Conservation (phyloP, 495 filamentous ascomycete genomes). For the Echria macrotheca region DNA sequence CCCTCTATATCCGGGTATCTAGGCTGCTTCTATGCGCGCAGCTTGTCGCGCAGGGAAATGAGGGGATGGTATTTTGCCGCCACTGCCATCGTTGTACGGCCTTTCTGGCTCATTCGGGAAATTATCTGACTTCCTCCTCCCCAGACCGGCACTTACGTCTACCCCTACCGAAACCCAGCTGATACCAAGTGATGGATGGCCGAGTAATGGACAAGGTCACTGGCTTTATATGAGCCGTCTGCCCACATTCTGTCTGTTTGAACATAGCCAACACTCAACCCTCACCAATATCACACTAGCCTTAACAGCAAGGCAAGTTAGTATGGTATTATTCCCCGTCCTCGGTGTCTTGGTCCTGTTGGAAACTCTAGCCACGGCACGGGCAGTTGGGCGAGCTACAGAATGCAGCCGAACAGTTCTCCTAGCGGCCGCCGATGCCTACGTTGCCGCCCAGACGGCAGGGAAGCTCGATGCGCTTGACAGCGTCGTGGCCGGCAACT, state of each 20-base stretch:
- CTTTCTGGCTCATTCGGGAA: conserved; percentile 9
- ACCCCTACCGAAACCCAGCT: neutral
- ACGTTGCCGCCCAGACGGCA: conserved; percentile 36
- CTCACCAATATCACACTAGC: no score
- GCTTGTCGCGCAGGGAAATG: neutral
- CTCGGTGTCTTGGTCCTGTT: neutral
- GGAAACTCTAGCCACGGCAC: neutral
- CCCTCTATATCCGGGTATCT: neutral
- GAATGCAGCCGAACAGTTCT: conserved; percentile 17
- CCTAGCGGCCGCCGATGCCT: conserved; percentile 37
- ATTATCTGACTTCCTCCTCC: neutral
- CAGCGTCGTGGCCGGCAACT: conserved; percentile 10
- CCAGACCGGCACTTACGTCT: conserved; percentile 9
- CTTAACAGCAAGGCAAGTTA: no score
- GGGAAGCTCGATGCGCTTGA: conserved; percentile 22
- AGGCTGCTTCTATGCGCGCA: neutral
- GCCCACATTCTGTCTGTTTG: no score
- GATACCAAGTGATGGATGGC: no score
- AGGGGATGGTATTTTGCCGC: conserved; percentile 11
- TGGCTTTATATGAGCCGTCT: no score
- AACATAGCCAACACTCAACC: no score
- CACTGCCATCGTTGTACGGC: neutral
- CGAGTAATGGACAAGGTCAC: no score
- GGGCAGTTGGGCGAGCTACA: no score
- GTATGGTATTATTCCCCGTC: neutral